Evolutionary conservation across 306 rosid species (phyloP), one percentile per base, ranked within the genome.

Genomic region (Inga laurina): DNA sequence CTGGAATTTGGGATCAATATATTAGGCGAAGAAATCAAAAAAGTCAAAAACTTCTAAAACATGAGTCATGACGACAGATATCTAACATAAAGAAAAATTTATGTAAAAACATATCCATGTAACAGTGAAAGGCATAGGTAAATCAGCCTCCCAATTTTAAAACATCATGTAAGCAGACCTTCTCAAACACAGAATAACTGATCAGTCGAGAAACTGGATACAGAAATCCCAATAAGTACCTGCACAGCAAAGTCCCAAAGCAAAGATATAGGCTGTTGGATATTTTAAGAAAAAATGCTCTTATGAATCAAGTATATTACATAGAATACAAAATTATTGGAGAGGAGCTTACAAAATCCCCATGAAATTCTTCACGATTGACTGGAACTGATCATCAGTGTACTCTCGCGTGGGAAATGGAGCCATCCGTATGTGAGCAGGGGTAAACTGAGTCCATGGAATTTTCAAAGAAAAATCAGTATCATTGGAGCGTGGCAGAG

Each of bases 381-480:
- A 92, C 89, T 95, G 99, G 88, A 95, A 95, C 93, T 93, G 96
- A 83, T 95, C 98, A 88, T 93, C 99, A 52, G 95, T 92, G 88
- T 92, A 95, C 84, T 95, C 91, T 72, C 97, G 94, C 76, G 97
- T 95, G 61, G 99, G 99, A 90, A 95, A 95, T 64, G 99, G 99
- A 76, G 87, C 92, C 74, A 95, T 81, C 72, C 96, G 93, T 78
- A 95, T 92, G 32, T 85, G 88, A 72, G 94, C 81, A 45, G 99
- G 99, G 71, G 82, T 89, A 76, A 88, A 95, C 71, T 78, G 90
- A 49, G 76, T 92, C 94, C 92, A 90, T 19, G 93, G 90, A 51
- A 57, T 76, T 75, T 86, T 85, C 46, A 62, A 85, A 32, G 79
- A 86, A 72, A 87, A 88, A 75, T 74, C 52, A 49, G 84, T 62